Percentiles rank a stretch among this genome's conserved stretches.
phyloP scores from a whole-genome alignment of 2,329 filamentous ascomycete species.

The Colletotrichum sp. region DNA sequence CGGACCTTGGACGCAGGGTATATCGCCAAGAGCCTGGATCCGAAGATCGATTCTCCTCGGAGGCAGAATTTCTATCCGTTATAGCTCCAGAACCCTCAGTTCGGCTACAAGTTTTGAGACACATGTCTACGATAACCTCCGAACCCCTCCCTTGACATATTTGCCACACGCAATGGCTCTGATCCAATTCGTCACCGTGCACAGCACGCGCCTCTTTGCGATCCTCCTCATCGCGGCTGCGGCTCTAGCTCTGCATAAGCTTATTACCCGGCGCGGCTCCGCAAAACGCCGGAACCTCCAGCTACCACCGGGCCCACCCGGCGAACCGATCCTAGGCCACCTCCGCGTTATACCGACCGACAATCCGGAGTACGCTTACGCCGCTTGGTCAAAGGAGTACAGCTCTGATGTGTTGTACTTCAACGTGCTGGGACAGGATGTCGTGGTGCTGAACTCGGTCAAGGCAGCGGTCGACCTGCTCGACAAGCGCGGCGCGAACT shows the following conservation, averaged over 20 bases:
- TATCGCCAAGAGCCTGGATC: background rate
- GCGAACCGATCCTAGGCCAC: conserved; percentile 47
- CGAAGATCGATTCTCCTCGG: background rate
- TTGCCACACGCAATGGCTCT: background rate
- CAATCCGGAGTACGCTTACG: conserved; percentile 34
- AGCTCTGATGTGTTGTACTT: conserved; percentile 39
- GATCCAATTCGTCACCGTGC: background rate
- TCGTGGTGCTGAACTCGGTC: conserved; percentile 47
- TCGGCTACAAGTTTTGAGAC: background rate
- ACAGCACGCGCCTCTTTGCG: background rate
- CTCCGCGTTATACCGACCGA: conserved; percentile 43
- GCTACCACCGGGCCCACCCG: conserved; percentile 36
- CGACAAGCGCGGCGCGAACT: conserved; percentile 49
- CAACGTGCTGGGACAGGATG: conserved; percentile 33
- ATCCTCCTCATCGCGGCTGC: conserved; percentile 6
- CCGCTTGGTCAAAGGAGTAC: conserved; percentile 51
- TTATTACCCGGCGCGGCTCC: background rate
- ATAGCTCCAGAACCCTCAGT: background rate
- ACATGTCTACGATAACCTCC: background rate
- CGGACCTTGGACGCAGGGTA: background rate
- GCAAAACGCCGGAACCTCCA: conserved; percentile 9
- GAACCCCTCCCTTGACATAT: background rate
- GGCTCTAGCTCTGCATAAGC: background rate
- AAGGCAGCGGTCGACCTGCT: conserved; percentile 46
- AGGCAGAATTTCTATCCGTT: background rate